Evolutionary conservation across 73 alveolate species (phyloP).

Genomic region (Symbiodinium pilosum): DNA sequence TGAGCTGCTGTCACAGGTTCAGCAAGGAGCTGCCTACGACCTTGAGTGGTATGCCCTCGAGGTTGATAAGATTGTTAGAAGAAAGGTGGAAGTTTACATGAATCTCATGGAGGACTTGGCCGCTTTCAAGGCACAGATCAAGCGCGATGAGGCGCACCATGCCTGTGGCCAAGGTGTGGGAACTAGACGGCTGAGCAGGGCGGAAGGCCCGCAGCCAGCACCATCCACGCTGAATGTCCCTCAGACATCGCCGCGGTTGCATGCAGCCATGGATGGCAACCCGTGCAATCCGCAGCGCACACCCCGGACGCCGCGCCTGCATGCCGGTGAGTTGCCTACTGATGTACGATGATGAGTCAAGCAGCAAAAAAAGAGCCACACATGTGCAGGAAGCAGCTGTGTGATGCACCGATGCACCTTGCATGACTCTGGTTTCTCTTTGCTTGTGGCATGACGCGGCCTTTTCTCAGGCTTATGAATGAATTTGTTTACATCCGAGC

Average conservation of each 20-base stretch:
- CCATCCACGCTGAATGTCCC: not conserved
- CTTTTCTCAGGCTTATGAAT: too few species aligned
- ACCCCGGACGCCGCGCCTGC: slow-evolving; percentile 11
- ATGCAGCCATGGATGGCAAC: slow-evolving; percentile 12
- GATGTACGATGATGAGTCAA: not conserved
- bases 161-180: too few species aligned
- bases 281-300: not conserved
- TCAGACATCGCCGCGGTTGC: not conserved
- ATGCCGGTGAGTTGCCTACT: not conserved
- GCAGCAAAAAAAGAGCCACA: not conserved
- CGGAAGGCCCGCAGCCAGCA: not conserved
- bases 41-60: slow-evolving; percentile 98
- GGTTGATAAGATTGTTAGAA: slow-evolving; percentile 97
- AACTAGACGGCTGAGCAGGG: not conserved
- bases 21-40: slow-evolving; percentile 97
- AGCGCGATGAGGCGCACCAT: slow-evolving; percentile 2
- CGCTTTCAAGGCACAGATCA: slow-evolving; percentile 96
- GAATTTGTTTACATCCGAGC: too few species aligned
- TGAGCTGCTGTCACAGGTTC: slow-evolving; percentile 97
- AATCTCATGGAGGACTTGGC: slow-evolving; percentile 97
- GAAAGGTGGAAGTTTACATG: slow-evolving; percentile 97
- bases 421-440: not conserved
- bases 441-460: not conserved
- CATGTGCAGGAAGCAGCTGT: not conserved
- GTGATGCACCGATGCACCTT: not conserved